A percentile compares a stretch with the other conserved stretches of the same genome.
phyloP scores from a whole-genome alignment of 1,284 basidiomycete species.

The Trametes versicolor region DNA sequence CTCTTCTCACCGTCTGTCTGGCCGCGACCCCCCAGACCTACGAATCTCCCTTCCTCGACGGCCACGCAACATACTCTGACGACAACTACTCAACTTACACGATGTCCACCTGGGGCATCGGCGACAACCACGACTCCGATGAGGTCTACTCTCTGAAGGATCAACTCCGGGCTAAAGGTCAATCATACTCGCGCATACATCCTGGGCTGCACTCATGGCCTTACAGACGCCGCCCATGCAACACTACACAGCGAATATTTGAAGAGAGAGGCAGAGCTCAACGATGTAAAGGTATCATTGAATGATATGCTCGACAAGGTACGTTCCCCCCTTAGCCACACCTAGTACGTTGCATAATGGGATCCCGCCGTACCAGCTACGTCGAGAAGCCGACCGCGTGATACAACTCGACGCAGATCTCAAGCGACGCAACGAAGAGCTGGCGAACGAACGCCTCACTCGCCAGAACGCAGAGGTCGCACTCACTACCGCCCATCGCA shows the following conservation, averaged over 20 bases:
- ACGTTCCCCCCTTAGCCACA: slow-evolving; percentile 27
- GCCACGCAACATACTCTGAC: slow-evolving; percentile 1
- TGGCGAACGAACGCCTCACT: slow-evolving; percentile 63
- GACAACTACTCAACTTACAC: slow-evolving; percentile 33
- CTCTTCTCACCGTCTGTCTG: slow-evolving; percentile 19
- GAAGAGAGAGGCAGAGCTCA: slow-evolving; percentile 62
- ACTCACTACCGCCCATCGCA: slow-evolving; percentile 57
- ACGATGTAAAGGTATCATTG: slow-evolving; percentile 60
- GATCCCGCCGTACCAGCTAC: slow-evolving; percentile 55
- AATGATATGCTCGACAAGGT: slow-evolving; percentile 74
- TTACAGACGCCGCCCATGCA: slow-evolving; percentile 52
- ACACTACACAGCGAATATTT: slow-evolving; percentile 63
- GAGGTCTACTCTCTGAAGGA: slow-evolving; percentile 67
- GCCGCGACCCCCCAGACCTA: slow-evolving; percentile 1
- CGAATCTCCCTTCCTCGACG: neutral
- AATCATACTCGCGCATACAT: slow-evolving; percentile 18
- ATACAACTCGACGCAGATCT: slow-evolving; percentile 64
- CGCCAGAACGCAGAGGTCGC: slow-evolving; percentile 64
- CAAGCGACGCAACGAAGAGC: slow-evolving; percentile 57
- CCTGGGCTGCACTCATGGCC: neutral
- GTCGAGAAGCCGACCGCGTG: slow-evolving; percentile 64
- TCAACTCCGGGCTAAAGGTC: slow-evolving; percentile 70
- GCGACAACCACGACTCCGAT: slow-evolving; percentile 67
- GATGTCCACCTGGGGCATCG: slow-evolving; percentile 68
- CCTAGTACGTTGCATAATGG: slow-evolving; percentile 10